Base-by-base conservation (phyloP, 768 basidiomycete species). In the Termitomyces heimii region DNA sequence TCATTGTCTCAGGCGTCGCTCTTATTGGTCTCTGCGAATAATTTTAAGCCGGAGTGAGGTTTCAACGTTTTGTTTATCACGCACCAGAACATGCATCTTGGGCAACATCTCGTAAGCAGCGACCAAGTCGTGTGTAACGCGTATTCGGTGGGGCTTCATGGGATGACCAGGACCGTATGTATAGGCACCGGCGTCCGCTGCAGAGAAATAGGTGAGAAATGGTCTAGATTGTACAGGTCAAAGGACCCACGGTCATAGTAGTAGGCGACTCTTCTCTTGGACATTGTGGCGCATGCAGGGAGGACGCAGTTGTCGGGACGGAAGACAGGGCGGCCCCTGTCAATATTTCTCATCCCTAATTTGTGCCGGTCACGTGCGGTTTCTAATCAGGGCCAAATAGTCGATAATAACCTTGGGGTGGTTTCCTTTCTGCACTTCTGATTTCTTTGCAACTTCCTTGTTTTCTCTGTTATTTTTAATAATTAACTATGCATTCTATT, bases 131-230 rank as follows among this genome's bases (percentile, higher is more conserved):
- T 99, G 94, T 0, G 95, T 90, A 71, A 99, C 88, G 56, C 89
- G 83, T 77, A 98, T 97, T 35, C 96, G 80, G 68, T 96, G 93
- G 0, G 96, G 96, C 71, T 98, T 97, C 93, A 98, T 97, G 39
- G 89, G 89, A 64, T 97, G 95, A 4, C 89, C 89, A 54, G 89
- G 76, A 32, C 92, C 93, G 66, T 93, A 96, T 1, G 89, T 89
- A 66, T 88, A 82, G 26, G 81, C 77, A 6, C 81, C 81, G 28
- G 89, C 82, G 61, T 92, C 89, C 53, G 75, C 89, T 92, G 16
- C 5, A 49, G n/a, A 39, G 56, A 5, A 47, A 31, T 56, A 22
- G 47, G 24, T 47, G 4, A 32, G 53, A 31, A 10, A 18, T 13
- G 14, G 9, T 24, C 24, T 35, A 28, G 12, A 54, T 35, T 32